Base-by-base conservation (phyloP, 1,139 yeast species). In the Yamadazyma diddensiae region DNA sequence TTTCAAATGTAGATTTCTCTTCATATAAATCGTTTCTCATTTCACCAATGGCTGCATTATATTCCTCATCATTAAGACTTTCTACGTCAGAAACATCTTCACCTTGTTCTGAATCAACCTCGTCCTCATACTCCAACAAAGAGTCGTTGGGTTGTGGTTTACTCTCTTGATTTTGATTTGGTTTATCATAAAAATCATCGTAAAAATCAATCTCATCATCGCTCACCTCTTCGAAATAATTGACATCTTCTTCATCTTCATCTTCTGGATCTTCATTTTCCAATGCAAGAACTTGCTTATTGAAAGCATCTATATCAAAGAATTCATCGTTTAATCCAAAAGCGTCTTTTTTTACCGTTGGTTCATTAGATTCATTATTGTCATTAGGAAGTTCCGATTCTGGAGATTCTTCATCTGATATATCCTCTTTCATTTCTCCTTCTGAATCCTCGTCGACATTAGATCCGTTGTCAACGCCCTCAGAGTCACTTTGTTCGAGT, bases 221-320 rank as follows among this genome's bases (percentile, higher is more conserved):
- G 23, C 57, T 70, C 15, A 70, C 54, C 27, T 59, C 70, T 15
- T 66, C 82, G 53, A 80, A 82, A 46, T 69, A 73, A 50, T 85
- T 90, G 37, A 86, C 66, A 14, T 77, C 79, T 26, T 43, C 47
- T 15, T 69, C 79, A 15, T 63, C 72, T 13, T 64, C 71, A 13
- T 64, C 71, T 14, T 58, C 59, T n/a, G 64, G 65, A 7, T 67
- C 75, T 19, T 65, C 68, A n/a, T 73, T 61, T 50, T 87, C 96
- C 49, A 82, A 71, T 3, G 79, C 86, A 29, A 85, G 56, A 5
- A 87, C 79, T 54, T 88, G 95, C 51, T 77, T 79, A 56, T 88
- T 85, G 62, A 85, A 90, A 29, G 82, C 84, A 43, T 87, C 95
- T 24, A 92, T 77, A 40, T 87, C 80, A 54, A 92, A 92, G 46